Conservation (phyloP, 2,329 filamentous ascomycete genomes). For the Septoria petroselini region DNA sequence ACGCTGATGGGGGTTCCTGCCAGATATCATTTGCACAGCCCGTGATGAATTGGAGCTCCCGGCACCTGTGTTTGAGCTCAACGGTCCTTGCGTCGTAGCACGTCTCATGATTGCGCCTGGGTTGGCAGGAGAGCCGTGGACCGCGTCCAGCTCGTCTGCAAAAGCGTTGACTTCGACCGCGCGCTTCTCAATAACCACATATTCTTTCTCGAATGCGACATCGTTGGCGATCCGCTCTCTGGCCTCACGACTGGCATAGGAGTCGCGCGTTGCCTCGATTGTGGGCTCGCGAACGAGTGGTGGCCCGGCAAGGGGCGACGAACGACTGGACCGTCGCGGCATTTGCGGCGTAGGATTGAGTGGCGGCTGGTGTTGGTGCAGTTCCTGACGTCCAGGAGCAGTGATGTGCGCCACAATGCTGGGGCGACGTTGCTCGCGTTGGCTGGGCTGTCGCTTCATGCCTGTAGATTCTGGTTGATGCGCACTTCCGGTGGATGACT, state of each 20-base stretch:
- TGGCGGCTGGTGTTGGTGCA: slow-evolving; percentile 32
- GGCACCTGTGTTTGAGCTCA: slow-evolving; percentile 66
- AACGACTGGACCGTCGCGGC: slow-evolving; percentile 61
- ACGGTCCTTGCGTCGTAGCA: slow-evolving; percentile 71
- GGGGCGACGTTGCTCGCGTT: slow-evolving; percentile 44
- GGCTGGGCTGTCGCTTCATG: slow-evolving; percentile 37
- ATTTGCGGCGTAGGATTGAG: slow-evolving; percentile 35
- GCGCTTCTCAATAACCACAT: slow-evolving; percentile 91
- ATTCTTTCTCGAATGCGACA: slow-evolving; percentile 86
- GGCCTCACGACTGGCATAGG: slow-evolving; percentile 43
- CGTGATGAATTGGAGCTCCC: slow-evolving; percentile 67
- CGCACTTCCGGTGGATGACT: slow-evolving; percentile 26
- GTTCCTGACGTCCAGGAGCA: slow-evolving; percentile 44
- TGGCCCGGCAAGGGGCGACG: slow-evolving; percentile 39
- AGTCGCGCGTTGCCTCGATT: slow-evolving; percentile 22
- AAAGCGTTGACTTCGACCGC: slow-evolving; percentile 96
- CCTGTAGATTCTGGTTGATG: slow-evolving; percentile 20
- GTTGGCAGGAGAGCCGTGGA: slow-evolving; percentile 53
- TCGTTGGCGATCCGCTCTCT: slow-evolving; percentile 74
- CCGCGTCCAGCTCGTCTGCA: slow-evolving; percentile 84
- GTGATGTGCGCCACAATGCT: slow-evolving; percentile 45
- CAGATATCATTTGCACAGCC: slow-evolving; percentile 70
- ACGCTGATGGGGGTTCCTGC: slow-evolving; percentile 68
- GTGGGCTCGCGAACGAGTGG: slow-evolving; percentile 50
- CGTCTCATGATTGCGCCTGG: slow-evolving; percentile 67